Evolutionary conservation across 768 basidiomycete genomes (phyloP), one percentile per base, ranked within the genome.

Genomic region (Russula earlei): DNA sequence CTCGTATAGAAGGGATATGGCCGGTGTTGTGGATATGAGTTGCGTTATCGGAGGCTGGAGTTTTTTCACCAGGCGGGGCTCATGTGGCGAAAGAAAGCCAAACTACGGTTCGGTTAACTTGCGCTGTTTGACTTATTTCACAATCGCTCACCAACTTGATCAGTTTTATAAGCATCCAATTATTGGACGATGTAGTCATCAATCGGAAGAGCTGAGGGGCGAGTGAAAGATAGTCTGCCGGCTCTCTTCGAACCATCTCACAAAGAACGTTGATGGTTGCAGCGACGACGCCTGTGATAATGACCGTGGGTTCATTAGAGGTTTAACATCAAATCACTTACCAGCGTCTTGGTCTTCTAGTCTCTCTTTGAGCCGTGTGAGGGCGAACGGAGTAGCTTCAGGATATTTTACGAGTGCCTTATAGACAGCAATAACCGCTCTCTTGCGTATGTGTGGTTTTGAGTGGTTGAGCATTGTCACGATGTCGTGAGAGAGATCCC

Each of bases 161-260:
- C 52, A 98, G 86, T 72, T 99, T 99, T 70, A 99, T 99, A 56
- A 99, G 78, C 91, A 98, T 95, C 96, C 96, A 99, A 64, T 99
- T 99, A 69, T 99, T 98, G 10, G 89, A 87, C 11, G 92, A 92
- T 2, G 85, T 91, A 0, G 91, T 96, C 56, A 99, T 73, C 11
- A 98, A 77, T 64, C 89, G 91, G 69, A 98, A 99, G 52, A 98
- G 70, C 63, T 89, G 88, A 10, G 96, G 96, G 2, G 95, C 96
- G 38, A 99, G 71, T 4, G 83, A 75, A 8, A 99, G 76, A 66
- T 91, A 93, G 57, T 88, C 87, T 56, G 74, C 71, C 8, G 94
- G 91, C 59, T 84, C 84, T 43, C 79, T 75, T 55, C 90, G 80
- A 12, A 90, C 87, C 36, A 97, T 77, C 71, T 99, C 96, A 67